A percentile compares a stretch with the other conserved stretches of the same genome.
Evolutionary conservation across 331 rosid genomes (phyloP).

Genomic region (Pyracantha coccinea): DNA sequence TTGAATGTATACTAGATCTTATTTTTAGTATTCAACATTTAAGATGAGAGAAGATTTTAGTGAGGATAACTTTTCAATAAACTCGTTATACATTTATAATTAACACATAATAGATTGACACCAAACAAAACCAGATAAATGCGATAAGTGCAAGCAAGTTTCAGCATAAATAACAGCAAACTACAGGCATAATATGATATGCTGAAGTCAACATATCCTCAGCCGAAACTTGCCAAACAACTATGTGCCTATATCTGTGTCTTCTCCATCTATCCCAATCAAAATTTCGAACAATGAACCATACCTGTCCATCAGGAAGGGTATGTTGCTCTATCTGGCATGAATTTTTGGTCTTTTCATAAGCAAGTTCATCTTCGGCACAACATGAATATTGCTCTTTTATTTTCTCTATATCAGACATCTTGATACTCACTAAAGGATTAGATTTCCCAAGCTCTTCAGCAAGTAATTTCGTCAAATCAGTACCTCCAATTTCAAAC

Average conservation of each 20-base stretch:
- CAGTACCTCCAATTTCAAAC: conserved; percentile 92
- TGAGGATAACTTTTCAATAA: not conserved
- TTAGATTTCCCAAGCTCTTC: conserved; percentile 83
- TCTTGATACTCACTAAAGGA: conserved; percentile 55
- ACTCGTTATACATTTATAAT: not conserved
- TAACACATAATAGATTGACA: not conserved
- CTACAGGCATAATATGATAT: not conserved
- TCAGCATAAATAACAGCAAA: not conserved
- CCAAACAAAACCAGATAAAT: not conserved
- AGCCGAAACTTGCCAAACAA: not conserved
- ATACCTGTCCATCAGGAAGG: conserved; percentile 98
- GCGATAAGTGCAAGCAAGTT: not conserved
- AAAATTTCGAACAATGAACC: conserved; percentile 1
- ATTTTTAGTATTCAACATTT: not conserved
- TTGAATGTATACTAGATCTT: not conserved
- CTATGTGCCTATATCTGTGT: not conserved
- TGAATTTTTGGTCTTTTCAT: conserved; percentile 46
- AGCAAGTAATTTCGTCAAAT: conserved; percentile 79
- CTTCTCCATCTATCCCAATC: not conserved
- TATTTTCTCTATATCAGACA: conserved; percentile 81
- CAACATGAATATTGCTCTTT: conserved; percentile 83
- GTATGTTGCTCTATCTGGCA: conserved; percentile 70
- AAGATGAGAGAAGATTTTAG: not conserved
- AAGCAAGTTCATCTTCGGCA: conserved; percentile 91
- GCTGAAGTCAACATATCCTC: not conserved